These are phyloP conservation scores for Dothideomycetes sp. DNA, from an alignment of 2,329 filamentous ascomycete species.

Conservation along the genomic window DNA sequence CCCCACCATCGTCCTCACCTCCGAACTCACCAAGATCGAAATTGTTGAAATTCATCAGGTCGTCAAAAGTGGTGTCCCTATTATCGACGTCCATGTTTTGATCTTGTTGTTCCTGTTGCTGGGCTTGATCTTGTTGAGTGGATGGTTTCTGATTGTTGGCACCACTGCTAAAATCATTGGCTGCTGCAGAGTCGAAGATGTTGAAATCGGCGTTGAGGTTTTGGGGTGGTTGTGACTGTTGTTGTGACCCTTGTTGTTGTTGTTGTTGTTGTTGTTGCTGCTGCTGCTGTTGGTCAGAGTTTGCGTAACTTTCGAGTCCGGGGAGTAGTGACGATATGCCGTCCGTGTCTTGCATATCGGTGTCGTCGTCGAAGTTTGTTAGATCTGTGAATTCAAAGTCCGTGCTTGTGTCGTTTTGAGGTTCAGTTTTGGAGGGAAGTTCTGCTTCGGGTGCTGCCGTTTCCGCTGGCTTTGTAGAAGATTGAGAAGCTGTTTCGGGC, in stretches of 20 bases:
- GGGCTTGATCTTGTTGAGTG: background rate
- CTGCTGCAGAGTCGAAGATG: constrained; percentile 12
- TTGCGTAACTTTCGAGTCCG: constrained; percentile 35
- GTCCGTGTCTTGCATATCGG: constrained; percentile 21
- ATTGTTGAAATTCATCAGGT: constrained; percentile 27
- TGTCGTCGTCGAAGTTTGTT: constrained; percentile 20
- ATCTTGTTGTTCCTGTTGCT: background rate
- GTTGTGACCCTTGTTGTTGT: background rate
- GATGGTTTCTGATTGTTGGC: background rate
- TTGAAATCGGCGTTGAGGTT: constrained; percentile 5
- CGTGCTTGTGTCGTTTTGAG: background rate
- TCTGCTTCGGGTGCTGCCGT: background rate
- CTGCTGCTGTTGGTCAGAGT: constrained; percentile 16
- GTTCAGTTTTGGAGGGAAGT: background rate
- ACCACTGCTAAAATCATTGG: constrained; percentile 3
- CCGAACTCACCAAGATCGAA: constrained; percentile 22
- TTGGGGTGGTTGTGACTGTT: background rate
- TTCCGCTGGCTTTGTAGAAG: background rate
- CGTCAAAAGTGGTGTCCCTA: constrained; percentile 24
- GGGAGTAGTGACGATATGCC: constrained; percentile 30
- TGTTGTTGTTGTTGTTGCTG: background rate
- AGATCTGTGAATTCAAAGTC: constrained; percentile 14
- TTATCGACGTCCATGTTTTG: constrained; percentile 19
- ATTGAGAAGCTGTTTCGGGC: background rate
- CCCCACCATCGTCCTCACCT: constrained; percentile 24